Evolutionary conservation across 768 basidiomycete genomes (phyloP).

Genomic region (Lactarius akahatsu): DNA sequence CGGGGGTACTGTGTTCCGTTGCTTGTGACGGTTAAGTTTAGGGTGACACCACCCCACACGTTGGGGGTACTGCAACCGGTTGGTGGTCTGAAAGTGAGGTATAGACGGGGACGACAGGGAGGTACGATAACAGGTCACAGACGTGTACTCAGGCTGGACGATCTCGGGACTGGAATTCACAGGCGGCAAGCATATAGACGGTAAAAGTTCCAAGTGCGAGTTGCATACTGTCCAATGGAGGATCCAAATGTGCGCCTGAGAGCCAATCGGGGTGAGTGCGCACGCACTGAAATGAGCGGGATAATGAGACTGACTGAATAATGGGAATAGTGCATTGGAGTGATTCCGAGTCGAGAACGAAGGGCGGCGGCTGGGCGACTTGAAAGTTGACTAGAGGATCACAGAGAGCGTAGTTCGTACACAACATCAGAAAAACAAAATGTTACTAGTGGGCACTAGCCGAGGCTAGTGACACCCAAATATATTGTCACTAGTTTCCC

Average conservation of each 20-base stretch:
- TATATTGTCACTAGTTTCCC: no score
- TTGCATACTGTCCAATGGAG: slow-evolving; percentile 63
- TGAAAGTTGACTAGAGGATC: slow-evolving; percentile 56
- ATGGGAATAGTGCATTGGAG: slow-evolving; percentile 62
- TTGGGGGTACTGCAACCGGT: slow-evolving; percentile 67
- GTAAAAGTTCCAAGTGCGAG: not conserved
- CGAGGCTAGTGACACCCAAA: no score
- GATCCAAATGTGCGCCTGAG: slow-evolving; percentile 67
- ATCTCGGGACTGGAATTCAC: slow-evolving; percentile 51
- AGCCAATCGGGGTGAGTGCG: not conserved
- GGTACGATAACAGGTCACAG: slow-evolving; percentile 29
- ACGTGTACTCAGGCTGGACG: slow-evolving; percentile 63
- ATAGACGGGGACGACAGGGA: not conserved
- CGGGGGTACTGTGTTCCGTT: slow-evolving; percentile 79
- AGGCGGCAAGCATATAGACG: not conserved
- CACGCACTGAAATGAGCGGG: slow-evolving; percentile 7
- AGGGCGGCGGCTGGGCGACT: slow-evolving; percentile 67
- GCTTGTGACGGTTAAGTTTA: slow-evolving; percentile 75
- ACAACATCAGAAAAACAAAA: no score
- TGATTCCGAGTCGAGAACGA: slow-evolving; percentile 48
- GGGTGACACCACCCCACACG: slow-evolving; percentile 70
- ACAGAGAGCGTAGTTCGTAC: no score
- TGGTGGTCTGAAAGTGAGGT: slow-evolving; percentile 54
- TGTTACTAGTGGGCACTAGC: no score
- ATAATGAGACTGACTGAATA: slow-evolving; percentile 48